A percentile compares a stretch with the other conserved stretches of the same genome.
phyloP scores from a whole-genome alignment of 148 eudicot genomes.

The Cornus florida region DNA sequence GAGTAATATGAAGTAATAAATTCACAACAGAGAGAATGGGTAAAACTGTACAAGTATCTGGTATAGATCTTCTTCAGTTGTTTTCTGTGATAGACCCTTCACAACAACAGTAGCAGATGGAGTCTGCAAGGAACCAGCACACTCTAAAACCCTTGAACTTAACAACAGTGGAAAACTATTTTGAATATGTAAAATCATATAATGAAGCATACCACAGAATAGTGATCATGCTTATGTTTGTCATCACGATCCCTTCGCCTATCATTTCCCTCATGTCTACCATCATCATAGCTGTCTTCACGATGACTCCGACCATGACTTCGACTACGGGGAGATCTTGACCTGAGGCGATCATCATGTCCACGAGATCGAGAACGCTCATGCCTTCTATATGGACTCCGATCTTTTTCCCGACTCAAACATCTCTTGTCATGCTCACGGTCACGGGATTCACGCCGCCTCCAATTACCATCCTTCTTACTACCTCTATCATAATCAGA shows the following conservation, averaged over 20 bases:
- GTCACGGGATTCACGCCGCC: slow-evolving; percentile 79
- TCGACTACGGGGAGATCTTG: slow-evolving; percentile 83
- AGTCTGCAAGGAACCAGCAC: slow-evolving; percentile 40
- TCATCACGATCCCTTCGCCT: slow-evolving; percentile 86
- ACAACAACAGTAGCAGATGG: slow-evolving; percentile 97
- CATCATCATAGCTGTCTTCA: slow-evolving; percentile 79
- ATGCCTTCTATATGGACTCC: slow-evolving; percentile 69
- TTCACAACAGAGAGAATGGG: background rate
- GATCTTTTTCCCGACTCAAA: slow-evolving; percentile 65
- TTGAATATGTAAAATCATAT: background rate
- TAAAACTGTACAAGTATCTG: slow-evolving; percentile 74
- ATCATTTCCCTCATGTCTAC: slow-evolving; percentile 61
- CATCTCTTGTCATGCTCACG: slow-evolving; percentile 72
- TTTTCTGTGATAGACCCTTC: slow-evolving; percentile 93
- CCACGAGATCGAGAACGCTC: slow-evolving; percentile 80
- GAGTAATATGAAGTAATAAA: background rate
- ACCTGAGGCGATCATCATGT: slow-evolving; percentile 63
- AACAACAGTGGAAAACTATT: slow-evolving; percentile 1
- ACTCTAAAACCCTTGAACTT: slow-evolving; percentile 2
- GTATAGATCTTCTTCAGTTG: slow-evolving; percentile 93
- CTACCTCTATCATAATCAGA: slow-evolving; percentile 78
- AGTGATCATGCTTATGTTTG: slow-evolving; percentile 53
- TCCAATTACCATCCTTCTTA: slow-evolving; percentile 85
- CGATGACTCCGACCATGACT: slow-evolving; percentile 82
- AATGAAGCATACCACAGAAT: slow-evolving; percentile 53